Evolutionary conservation across 1,284 basidiomycete genomes (phyloP).

Genomic region (Phlebopus sp.): DNA sequence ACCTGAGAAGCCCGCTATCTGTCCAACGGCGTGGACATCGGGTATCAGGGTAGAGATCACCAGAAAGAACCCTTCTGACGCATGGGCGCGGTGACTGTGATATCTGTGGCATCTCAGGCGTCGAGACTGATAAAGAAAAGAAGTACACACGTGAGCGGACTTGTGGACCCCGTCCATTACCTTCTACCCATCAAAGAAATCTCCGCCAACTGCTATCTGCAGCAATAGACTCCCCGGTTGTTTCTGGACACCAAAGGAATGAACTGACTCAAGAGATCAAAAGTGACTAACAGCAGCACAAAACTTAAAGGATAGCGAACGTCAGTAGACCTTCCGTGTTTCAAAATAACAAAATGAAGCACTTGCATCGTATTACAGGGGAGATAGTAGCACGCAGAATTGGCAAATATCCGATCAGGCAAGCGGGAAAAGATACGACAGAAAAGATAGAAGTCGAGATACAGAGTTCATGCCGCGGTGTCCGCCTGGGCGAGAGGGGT

Average conservation of each 20-base stretch:
- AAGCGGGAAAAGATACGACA: conserved; percentile 1
- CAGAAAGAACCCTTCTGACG: too few relatives aligned
- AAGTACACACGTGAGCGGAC: too few relatives aligned
- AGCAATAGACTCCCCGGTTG: too few relatives aligned
- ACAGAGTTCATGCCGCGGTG: conserved; percentile 9
- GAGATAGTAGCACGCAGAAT: conserved; percentile 1
- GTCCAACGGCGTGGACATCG: conserved; percentile 28
- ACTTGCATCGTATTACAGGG: not conserved
- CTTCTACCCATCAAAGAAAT: too few relatives aligned
- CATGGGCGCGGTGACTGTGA: too few relatives aligned
- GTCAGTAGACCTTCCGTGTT: conserved; percentile 1
- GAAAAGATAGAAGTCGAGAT: not conserved
- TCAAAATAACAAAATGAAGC: not conserved
- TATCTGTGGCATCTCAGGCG: too few relatives aligned
- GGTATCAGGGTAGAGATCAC: not conserved
- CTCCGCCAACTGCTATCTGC: too few relatives aligned
- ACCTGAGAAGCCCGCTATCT: conserved; percentile 33
- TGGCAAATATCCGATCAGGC: conserved; percentile 1
- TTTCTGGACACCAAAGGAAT: not conserved
- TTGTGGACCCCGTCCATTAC: too few relatives aligned
- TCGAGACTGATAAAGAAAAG: too few relatives aligned
- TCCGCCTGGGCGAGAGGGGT: not conserved
- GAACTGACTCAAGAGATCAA: not conserved
- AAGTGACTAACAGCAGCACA: not conserved
- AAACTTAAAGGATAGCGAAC: not conserved